Conservation (phyloP, 1,139 yeast species). For the Arxiozyma heterogenica region DNA sequence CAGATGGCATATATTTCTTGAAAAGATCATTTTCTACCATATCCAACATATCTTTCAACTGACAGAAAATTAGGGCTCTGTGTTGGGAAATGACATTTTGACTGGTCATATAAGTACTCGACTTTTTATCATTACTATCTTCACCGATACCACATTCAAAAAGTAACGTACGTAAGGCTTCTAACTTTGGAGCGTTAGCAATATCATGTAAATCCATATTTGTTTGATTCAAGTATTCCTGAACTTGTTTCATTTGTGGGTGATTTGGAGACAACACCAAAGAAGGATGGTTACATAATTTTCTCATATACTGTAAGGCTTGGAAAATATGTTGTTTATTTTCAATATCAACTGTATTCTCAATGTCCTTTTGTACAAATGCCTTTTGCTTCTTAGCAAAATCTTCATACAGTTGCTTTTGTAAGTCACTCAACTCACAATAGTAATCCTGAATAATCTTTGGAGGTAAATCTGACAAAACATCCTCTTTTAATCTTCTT, state of each 20-base stretch:
- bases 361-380: conserved; percentile 57
- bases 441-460: conserved; percentile 97
- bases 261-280: conserved; percentile 78
- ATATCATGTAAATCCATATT: conserved; percentile 60
- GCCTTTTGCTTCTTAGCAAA: conserved; percentile 83
- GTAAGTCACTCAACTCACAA: conserved; percentile 88
- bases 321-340: conserved; percentile 92
- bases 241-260: conserved; percentile 69
- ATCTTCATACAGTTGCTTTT: conserved; percentile 77
- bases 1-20: conserved; percentile 77
- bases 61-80: conserved; percentile 92
- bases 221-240: conserved; percentile 47
- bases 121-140: conserved; percentile 39
- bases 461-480: conserved; percentile 91
- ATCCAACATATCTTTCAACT: conserved; percentile 93
- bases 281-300: conserved; percentile 93
- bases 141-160: conserved; percentile 92
- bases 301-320: conserved; percentile 94
- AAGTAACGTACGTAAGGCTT: conserved; percentile 71
- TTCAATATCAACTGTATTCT: conserved; percentile 35
- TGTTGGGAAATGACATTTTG: conserved; percentile 84
- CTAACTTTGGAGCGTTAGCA: conserved; percentile 81
- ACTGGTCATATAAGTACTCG: conserved; percentile 38
- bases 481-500: conserved; percentile 94
- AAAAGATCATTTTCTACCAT: conserved; percentile 87